Base-by-base conservation (phyloP, 2,329 filamentous ascomycete species). In the Penicillium janthinellum region DNA sequence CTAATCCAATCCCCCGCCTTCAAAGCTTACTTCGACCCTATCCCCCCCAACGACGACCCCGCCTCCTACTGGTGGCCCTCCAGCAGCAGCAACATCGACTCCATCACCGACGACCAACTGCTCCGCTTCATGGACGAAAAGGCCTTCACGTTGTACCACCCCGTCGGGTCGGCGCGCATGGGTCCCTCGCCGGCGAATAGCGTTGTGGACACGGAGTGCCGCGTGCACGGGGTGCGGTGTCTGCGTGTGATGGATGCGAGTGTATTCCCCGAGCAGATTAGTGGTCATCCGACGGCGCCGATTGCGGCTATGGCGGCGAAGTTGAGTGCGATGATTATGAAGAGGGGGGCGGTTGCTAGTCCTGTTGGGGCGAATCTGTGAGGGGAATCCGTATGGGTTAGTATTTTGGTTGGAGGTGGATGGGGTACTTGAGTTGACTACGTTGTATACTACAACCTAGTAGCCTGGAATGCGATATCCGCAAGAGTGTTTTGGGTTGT, bases 181-280 rank as follows among this genome's bases (percentile, higher is more conserved):
- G 68, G 66, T 1, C 49, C 59, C 2, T 50, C 56, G 0, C 54
- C 56, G 0, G 45, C 52, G 1, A 55, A 52, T 14, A 64, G 61
- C n/a, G 65, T 67, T 2, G 67, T 70, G 4, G 65, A 69, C 47
- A 15, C 59, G 4, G 45, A 64, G 17, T 63, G 66, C n/a, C 59
- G 59, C 7, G 67, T 70, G 0, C 62, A 65, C 45, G 67, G 65
- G 1, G 60, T 69, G 5, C 58, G 61, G 12, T 50, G 61, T 2
- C 54, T 70, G 15, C 52, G 65, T 0, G 56, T 70, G 0, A 64
- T 67, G 57, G 67, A 69, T 58, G 62, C 62, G 1, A 67, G 67
- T 57, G 59, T 70, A 2, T 67, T 69, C 44, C 67, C 66, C 3
- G 63, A 67, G 39, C 63, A 67, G 44, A 56, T 65, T 5, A 67